These are phyloP conservation scores for Magnaporthales sp. DNA, from an alignment of 2,329 filamentous ascomycete species.

Conservation along the genomic window DNA sequence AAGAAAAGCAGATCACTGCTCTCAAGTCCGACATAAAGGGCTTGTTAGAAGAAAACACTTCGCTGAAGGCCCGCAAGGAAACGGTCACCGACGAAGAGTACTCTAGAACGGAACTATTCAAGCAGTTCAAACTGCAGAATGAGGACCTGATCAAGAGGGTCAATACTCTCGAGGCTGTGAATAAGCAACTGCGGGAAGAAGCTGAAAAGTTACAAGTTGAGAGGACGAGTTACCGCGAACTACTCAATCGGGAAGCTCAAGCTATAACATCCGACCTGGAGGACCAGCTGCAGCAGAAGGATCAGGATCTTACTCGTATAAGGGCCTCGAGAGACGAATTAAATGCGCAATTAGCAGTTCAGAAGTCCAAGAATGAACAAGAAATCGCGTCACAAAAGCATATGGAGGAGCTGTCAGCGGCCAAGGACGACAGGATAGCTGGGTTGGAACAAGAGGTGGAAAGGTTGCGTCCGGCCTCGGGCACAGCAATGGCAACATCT, in stretches of 20 bases:
- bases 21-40: slow-evolving; percentile 63
- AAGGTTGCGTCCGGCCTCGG: slow-evolving; percentile 48
- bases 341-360: slow-evolving; percentile 68
- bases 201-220: slow-evolving; percentile 80
- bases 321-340: slow-evolving; percentile 79
- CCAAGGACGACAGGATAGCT: slow-evolving; percentile 71
- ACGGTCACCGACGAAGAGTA: slow-evolving; percentile 87
- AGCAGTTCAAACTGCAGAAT: slow-evolving; percentile 78
- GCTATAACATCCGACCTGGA: slow-evolving; percentile 68
- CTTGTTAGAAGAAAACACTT: slow-evolving; percentile 70
- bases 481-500: slow-evolving; percentile 34
- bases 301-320: slow-evolving; percentile 79
- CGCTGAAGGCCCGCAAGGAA: slow-evolving; percentile 58
- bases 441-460: slow-evolving; percentile 77
- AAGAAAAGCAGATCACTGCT: slow-evolving; percentile 77
- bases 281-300: slow-evolving; percentile 68
- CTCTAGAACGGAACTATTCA: slow-evolving; percentile 86
- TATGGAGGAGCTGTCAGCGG: slow-evolving; percentile 69
- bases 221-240: slow-evolving; percentile 69
- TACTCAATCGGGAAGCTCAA: slow-evolving; percentile 75
- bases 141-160: slow-evolving; percentile 89
- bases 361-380: slow-evolving; percentile 72
- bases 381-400: slow-evolving; percentile 62
- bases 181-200: slow-evolving; percentile 76
- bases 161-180: slow-evolving; percentile 84